These are phyloP conservation scores for Hirsutella minnesotensis DNA, from an alignment of 2,329 filamentous ascomycete genomes.

Conservation along the genomic window DNA sequence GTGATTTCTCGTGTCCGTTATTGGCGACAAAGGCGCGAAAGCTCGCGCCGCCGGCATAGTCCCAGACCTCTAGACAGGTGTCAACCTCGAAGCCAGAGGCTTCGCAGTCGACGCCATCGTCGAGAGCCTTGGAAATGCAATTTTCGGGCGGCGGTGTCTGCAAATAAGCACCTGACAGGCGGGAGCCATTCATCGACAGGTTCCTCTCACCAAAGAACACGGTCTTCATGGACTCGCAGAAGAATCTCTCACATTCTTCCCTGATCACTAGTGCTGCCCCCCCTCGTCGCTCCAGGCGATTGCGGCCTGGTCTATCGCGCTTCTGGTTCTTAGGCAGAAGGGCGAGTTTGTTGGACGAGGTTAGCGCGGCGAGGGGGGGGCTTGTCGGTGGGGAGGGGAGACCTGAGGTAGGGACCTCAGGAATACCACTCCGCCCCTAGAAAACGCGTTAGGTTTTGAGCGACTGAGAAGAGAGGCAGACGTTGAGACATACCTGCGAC, in stretches of 20 bases:
- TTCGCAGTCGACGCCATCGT: conserved; percentile 13
- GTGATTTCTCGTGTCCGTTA: conserved; percentile 54
- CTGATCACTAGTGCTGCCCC: conserved; percentile 93
- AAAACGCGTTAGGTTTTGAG: conserved; percentile 6
- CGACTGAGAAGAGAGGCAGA: not conserved
- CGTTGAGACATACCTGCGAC: conserved; percentile 50
- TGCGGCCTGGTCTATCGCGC: conserved; percentile 26
- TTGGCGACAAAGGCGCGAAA: conserved; percentile 79
- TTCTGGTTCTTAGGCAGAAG: conserved; percentile 45
- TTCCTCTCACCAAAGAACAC: conserved; percentile 96
- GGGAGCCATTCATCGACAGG: conserved; percentile 64
- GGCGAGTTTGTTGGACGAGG: conserved; percentile 54
- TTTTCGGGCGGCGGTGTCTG: conserved; percentile 43
- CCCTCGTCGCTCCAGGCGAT: conserved; percentile 50
- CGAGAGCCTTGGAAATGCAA: conserved; percentile 25
- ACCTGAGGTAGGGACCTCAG: conserved; percentile 81
- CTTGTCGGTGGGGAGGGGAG: conserved; percentile 76
- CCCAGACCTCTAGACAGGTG: conserved; percentile 69
- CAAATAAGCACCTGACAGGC: conserved; percentile 64
- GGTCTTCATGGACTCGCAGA: conserved; percentile 88
- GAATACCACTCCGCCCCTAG: conserved; percentile 82
- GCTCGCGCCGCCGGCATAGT: conserved; percentile 72
- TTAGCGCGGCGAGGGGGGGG: conserved; percentile 73
- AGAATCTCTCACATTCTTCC: conserved; percentile 99
- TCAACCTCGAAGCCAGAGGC: conserved; percentile 28